Percentiles rank a stretch among this genome's conserved stretches.
These are phyloP conservation scores for Actinomortierella ambigua DNA, from an alignment of 371 early-diverging fungal genomes.

Conservation along the genomic window DNA sequence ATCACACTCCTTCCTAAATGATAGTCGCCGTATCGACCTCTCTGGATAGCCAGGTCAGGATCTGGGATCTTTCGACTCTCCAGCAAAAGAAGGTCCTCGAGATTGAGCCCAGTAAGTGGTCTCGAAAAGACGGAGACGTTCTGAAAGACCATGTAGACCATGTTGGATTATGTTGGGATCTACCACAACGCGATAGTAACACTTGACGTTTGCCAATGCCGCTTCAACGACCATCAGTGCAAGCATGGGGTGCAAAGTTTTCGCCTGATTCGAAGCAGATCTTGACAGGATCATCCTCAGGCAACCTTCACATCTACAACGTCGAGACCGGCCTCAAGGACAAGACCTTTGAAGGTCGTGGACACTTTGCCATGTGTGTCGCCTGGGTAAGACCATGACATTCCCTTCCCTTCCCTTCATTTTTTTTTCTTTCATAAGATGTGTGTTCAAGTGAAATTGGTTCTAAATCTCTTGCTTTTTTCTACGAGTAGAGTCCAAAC, in stretches of 20 bases:
- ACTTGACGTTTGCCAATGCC: too few relatives aligned
- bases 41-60: constrained; percentile 76
- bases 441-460: too few relatives aligned
- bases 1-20: too few relatives aligned
- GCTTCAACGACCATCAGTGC: constrained; percentile 48
- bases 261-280: constrained; percentile 75
- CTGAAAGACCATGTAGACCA: too few relatives aligned
- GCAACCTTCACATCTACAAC: constrained; percentile 71
- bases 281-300: constrained; percentile 78
- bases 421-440: too few relatives aligned
- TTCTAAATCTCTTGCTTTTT: too few relatives aligned
- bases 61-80: constrained; percentile 76
- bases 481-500: constrained; percentile 68
- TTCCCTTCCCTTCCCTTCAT: too few relatives aligned
- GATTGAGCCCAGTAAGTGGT: constrained; percentile 58
- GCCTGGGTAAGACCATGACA: constrained; percentile 81
- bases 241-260: constrained; percentile 79
- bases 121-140: too few relatives aligned
- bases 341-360: constrained; percentile 65
- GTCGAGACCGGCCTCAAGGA: constrained; percentile 69
- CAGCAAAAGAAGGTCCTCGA: constrained; percentile 61
- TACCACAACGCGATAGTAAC: constrained; percentile 4
- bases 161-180: too few relatives aligned
- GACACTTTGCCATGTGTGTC: constrained; percentile 77
- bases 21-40: constrained; percentile 77